Percentiles rank a stretch among this genome's conserved stretches.
Evolutionary conservation across 306 rosid species (phyloP).

Genomic region (Lupinus albus): DNA sequence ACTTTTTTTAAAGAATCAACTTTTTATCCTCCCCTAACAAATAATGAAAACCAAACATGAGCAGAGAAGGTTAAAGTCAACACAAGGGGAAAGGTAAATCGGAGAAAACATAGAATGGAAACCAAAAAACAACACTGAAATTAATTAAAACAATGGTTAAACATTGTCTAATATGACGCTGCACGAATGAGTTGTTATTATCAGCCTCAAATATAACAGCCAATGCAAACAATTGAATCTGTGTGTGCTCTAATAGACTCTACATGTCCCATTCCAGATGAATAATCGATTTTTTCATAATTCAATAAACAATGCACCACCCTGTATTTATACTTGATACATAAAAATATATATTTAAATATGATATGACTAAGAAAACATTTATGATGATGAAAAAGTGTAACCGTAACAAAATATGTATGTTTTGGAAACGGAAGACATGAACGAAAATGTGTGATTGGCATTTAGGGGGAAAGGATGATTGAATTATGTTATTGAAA

Average conservation of each 20-base stretch:
- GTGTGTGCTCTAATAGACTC: conserved; percentile 5
- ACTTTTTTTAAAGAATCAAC: too few species aligned
- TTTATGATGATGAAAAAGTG: neutral
- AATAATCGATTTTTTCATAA: neutral
- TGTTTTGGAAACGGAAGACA: neutral
- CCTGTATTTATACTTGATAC: too few species aligned
- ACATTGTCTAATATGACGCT: neutral
- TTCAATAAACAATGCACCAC: neutral
- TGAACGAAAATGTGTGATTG: neutral
- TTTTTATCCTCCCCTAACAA: neutral
- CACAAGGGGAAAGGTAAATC: neutral
- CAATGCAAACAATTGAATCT: neutral
- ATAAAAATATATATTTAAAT: too few species aligned
- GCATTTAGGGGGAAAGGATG: neutral
- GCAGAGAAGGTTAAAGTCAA: neutral
- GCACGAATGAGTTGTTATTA: neutral
- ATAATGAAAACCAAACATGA: neutral
- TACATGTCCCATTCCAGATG: neutral
- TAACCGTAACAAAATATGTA: neutral
- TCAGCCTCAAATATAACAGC: neutral
- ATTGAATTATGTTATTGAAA: neutral
- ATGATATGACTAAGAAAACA: neutral
- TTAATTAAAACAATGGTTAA: neutral
- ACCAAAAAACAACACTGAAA: neutral
- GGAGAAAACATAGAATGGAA: neutral